These are phyloP conservation scores for Glycyrrhiza uralensis DNA, from an alignment of 306 rosid species.

Conservation along the genomic window DNA sequence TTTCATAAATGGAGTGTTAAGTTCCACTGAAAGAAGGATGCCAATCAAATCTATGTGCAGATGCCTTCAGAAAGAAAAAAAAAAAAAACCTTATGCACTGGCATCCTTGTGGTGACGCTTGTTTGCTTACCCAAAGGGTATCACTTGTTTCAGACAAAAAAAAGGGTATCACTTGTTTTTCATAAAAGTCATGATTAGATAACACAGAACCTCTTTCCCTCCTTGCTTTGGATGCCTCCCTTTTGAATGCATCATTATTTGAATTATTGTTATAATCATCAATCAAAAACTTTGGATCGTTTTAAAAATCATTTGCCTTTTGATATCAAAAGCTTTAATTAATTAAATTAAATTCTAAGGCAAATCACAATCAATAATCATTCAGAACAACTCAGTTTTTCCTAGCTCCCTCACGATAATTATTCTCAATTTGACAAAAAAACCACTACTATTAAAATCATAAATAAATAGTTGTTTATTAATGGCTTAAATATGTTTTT, in stretches of 20 bases:
- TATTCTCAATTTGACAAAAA: slow-evolving; percentile 11
- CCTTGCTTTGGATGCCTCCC: slow-evolving; percentile 46
- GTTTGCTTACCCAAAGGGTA: slow-evolving; percentile 32
- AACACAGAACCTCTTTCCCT: slow-evolving; percentile 14
- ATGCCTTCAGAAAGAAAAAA: no score
- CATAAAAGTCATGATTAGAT: slow-evolving; percentile 36
- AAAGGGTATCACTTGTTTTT: slow-evolving; percentile 39
- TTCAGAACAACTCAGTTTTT: background rate
- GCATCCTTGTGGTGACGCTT: slow-evolving; percentile 29
- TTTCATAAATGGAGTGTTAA: slow-evolving; percentile 35
- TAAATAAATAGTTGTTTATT: slow-evolving; percentile 16
- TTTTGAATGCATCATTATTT: slow-evolving; percentile 24
- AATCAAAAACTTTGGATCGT: slow-evolving; percentile 17
- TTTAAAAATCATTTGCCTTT: slow-evolving; percentile 32
- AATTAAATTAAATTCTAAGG: slow-evolving; percentile 27
- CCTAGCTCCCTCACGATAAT: background rate
- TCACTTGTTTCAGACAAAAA: no score
- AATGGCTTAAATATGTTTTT: no score
- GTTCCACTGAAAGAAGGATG: slow-evolving; percentile 34
- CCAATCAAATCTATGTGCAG: slow-evolving; percentile 41
- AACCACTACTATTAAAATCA: background rate
- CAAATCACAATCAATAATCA: slow-evolving; percentile 19
- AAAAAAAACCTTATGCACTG: slow-evolving; percentile 18
- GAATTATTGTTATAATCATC: background rate
- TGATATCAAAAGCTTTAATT: background rate